These are phyloP conservation scores for Hymenoscyphus scutula DNA, from an alignment of 2,329 filamentous ascomycete genomes.

Conservation along the genomic window DNA sequence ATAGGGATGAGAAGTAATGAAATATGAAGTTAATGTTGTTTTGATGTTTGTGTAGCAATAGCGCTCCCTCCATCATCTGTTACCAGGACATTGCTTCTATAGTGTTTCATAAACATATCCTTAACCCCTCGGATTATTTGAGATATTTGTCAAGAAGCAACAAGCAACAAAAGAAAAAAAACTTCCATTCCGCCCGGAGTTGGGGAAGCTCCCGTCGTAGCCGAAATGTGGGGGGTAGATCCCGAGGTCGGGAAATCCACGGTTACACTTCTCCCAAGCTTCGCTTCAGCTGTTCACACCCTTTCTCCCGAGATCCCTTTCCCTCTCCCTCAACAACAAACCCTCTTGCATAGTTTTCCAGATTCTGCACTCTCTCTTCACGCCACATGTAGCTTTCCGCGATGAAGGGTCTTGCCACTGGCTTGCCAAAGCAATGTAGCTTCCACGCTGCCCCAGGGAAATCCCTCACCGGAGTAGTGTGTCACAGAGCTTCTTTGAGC, in stretches of 20 bases:
- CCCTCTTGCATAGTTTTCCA: slow-evolving; percentile 1
- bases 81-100: too few species aligned
- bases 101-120: too few species aligned
- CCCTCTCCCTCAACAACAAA: neutral
- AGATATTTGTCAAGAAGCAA: too few species aligned
- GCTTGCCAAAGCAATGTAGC: slow-evolving; percentile 24
- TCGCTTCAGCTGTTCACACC: neutral
- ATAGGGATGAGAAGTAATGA: neutral
- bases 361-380: neutral
- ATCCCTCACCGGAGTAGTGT: slow-evolving; percentile 14
- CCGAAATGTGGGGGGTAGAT: neutral
- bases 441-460: slow-evolving; percentile 9
- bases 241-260: neutral
- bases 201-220: neutral
- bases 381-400: slow-evolving; percentile 16
- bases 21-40: neutral
- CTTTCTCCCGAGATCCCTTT: neutral
- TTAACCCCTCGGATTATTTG: too few species aligned
- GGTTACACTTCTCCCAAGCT: neutral
- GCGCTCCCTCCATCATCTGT: neutral
- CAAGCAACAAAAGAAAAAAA: neutral
- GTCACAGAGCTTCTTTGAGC: slow-evolving; percentile 1
- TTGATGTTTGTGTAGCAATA: neutral
- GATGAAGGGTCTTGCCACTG: slow-evolving; percentile 31
- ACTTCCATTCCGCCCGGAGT: neutral